phyloP scores from a whole-genome alignment of 2,329 filamentous ascomycete species.

The Cercospora sp. region DNA sequence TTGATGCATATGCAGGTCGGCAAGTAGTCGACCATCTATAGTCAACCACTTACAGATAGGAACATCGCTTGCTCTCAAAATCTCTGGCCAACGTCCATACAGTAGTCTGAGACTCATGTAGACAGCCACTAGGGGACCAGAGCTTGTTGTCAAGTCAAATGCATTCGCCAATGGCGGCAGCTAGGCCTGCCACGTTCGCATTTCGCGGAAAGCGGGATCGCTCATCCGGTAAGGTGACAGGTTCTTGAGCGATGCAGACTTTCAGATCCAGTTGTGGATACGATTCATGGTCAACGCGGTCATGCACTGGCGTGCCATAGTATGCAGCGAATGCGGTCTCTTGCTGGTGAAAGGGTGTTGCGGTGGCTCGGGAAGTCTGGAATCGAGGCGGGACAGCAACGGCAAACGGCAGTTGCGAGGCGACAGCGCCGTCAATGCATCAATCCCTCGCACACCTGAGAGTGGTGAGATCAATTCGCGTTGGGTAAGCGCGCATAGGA shows the following conservation, averaged over 20 bases:
- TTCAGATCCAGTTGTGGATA: background rate
- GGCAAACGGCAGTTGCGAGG: background rate
- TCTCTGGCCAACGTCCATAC: background rate
- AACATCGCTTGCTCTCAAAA: background rate
- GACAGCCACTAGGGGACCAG: background rate
- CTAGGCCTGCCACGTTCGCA: background rate
- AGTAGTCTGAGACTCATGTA: constrained; percentile 6
- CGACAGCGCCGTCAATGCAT: background rate
- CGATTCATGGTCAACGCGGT: constrained; percentile 7
- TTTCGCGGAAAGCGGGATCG: background rate
- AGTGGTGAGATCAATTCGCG: background rate
- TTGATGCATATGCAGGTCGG: constrained; percentile 2
- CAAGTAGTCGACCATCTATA: background rate
- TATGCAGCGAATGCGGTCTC: background rate
- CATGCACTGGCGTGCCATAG: constrained; percentile 1
- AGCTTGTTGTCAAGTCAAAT: background rate
- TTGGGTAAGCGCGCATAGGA: background rate
- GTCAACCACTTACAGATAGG: background rate
- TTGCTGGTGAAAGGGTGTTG: background rate
- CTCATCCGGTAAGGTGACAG: background rate
- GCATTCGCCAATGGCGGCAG: background rate
- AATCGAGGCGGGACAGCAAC: background rate
- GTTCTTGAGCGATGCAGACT: background rate
- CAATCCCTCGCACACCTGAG: background rate
- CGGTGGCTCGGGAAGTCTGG: background rate